phyloP scores from a whole-genome alignment of 2,329 filamentous ascomycete genomes.

The Ophiognomonia clavigignenti-juglandacearum region DNA sequence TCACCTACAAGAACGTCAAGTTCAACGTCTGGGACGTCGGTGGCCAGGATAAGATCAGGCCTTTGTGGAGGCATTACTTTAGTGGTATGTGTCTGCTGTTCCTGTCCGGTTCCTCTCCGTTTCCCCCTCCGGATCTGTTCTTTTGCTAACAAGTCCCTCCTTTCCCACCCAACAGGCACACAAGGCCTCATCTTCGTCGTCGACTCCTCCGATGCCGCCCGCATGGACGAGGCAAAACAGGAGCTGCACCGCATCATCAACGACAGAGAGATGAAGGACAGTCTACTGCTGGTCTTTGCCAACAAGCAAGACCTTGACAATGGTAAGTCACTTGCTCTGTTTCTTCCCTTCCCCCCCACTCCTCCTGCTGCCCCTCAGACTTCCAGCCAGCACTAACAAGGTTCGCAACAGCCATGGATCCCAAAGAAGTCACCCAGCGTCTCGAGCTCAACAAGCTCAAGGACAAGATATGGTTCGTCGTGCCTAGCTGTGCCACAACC shows the following conservation, averaged over 20 bases:
- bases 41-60: constrained; percentile 97
- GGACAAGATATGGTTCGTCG: constrained; percentile 81
- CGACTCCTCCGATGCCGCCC: constrained; percentile 85
- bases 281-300: constrained; percentile 88
- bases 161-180: constrained; percentile 59
- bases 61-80: constrained; percentile 97
- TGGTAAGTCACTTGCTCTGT: constrained; percentile 56
- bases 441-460: constrained; percentile 73
- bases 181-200: constrained; percentile 99
- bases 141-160: too few relatives aligned
- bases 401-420: constrained; percentile 63
- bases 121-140: too few relatives aligned
- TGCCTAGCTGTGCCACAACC: constrained; percentile 76
- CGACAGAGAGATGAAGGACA: constrained; percentile 96
- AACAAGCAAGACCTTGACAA: constrained; percentile 97
- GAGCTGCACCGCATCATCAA: constrained; percentile 97
- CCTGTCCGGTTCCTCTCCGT: too few relatives aligned
- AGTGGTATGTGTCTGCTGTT: constrained; percentile 50
- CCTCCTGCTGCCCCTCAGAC: constrained; percentile 2
- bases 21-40: constrained; percentile 99
- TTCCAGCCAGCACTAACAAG: neutral
- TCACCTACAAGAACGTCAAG: constrained; percentile 99
- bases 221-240: constrained; percentile 88
- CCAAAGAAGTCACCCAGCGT: constrained; percentile 72
- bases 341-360: neutral